Evolutionary conservation across 2,329 filamentous ascomycete species (phyloP), one percentile per base, ranked within the genome.

Genomic region (Chaetomium olivaceum): DNA sequence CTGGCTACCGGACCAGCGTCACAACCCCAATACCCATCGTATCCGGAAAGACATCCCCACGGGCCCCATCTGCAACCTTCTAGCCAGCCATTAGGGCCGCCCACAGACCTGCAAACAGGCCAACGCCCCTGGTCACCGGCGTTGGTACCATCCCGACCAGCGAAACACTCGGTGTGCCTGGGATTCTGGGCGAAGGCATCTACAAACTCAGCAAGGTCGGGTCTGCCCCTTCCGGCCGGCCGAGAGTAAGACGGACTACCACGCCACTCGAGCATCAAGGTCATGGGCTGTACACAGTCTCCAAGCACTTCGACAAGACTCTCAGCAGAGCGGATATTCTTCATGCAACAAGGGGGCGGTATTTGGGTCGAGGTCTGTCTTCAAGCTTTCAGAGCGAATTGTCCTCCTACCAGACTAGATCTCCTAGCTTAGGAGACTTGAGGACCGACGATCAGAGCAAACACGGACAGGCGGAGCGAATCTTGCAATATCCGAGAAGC

Each of bases 141-240:
- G 21, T 54, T 61, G 12, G 48, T 65, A 12, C 56, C 62, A 6
- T 66, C 57, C 2, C 67, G 67, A 11, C 63, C 69, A 21, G 65
- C 67, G 31, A 69, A n/a, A 65, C 67, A 2, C 58, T 68, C 4
- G 69, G 68, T 21, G 61, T 69, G 4, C 66, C 71, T 11, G 67
- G 68, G 1, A 50, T 70, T 11, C 48, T 70, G 9, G 68, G 68
- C 1, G 65, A 71, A 27, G 71, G 71, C 29, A 61, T 73, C 29
- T 73, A 72, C 67, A 72, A 69, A 52, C 60, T 73, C 52, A 71
- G 68, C 61, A 71, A 61, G 51, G 19, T 73, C 6, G 55, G 62
- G 19, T 67, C 70, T 4, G n/a, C 46, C 23, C 43, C 60, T 6
- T 56, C 65, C 5, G 25, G 51, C 25, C 66, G 68, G 4, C 50